Base-by-base conservation (phyloP, 768 basidiomycete genomes). In the Suillus sp. region DNA sequence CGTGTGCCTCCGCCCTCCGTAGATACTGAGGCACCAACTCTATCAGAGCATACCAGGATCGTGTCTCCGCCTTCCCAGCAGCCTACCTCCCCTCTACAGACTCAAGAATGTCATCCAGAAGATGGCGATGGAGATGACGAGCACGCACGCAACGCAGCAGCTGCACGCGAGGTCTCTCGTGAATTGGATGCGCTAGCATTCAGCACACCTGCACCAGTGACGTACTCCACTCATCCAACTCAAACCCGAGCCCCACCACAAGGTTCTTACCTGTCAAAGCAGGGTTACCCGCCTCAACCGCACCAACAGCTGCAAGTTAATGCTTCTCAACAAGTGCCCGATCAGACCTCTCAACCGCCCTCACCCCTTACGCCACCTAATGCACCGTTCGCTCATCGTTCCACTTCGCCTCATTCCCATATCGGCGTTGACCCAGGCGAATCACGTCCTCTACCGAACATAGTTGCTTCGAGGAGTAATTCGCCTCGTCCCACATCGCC, bases 131-230 rank as follows among this genome's bases (percentile, higher is more conserved):
- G 81, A 37, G 79, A 82, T 9, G 83, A 87, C 13, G 87, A 89
- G 66, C 76, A 72, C 3, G 79, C 78, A n/a, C 79, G 84, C 34
- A 85, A 88, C 66, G 85, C 84, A 1, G 90, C 89, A 20, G 89
- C 87, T 32, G 89, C 89, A 5, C 81, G 85, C 20, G 89, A 89
- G 71, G 80, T 92, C 1, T 83, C 83, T 14, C 81, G 84, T 14
- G 91, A 90, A 69, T 68, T 91, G 56, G 86, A 89, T 62, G 79
- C 84, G 22, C 74, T 91, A 20, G 80, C 78, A 62, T 82, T 80
- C 65, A 74, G 66, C 61, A 71, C 79, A 1, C 69, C 71, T 56
- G 62, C 64, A 16, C 65, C 66, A 3, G 45, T 63, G 25, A 66
- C 61, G 32, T 66, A 64, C 20, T 69, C 69, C 59, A 53, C 54